Percentiles rank a stretch among this genome's conserved stretches.
These are phyloP conservation scores for Gnetum montanum DNA, from an alignment of 75 land plant genomes.

Conservation along the genomic window DNA sequence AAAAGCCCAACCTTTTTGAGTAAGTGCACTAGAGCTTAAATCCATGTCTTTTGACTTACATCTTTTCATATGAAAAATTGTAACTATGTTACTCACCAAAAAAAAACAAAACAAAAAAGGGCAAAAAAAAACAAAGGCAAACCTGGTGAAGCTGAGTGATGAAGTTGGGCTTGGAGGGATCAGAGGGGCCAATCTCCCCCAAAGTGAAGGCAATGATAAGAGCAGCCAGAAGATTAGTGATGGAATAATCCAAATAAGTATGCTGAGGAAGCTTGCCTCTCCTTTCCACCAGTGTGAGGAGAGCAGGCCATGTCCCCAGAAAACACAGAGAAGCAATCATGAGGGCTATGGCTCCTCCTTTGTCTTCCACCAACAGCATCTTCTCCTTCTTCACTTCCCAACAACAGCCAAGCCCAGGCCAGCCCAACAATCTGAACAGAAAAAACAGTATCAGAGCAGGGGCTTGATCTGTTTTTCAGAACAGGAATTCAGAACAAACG, in stretches of 20 bases:
- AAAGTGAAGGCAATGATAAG: constrained; percentile 84
- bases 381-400: no score
- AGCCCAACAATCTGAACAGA: no score
- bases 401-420: no score
- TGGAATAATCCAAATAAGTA: constrained; percentile 89
- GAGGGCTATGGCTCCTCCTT: constrained; percentile 92
- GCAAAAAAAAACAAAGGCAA: background rate
- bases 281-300: constrained; percentile 76
- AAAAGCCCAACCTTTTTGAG: no score
- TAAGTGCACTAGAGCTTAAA: no score
- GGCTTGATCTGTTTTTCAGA: no score
- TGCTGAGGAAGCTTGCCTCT: constrained; percentile 93
- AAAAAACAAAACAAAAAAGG: no score
- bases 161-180: constrained; percentile 59
- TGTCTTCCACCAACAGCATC: constrained; percentile 50
- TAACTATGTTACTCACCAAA: no score
- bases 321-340: constrained; percentile 86
- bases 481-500: no score
- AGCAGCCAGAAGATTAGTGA: constrained; percentile 91
- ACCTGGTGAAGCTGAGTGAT: constrained; percentile 78
- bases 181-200: constrained; percentile 74
- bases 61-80: no score
- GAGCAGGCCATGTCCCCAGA: constrained; percentile 98
- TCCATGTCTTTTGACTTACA: no score
- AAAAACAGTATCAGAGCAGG: no score